Conservation (phyloP, 2,329 filamentous ascomycete genomes). For the Thelonectria olida region DNA sequence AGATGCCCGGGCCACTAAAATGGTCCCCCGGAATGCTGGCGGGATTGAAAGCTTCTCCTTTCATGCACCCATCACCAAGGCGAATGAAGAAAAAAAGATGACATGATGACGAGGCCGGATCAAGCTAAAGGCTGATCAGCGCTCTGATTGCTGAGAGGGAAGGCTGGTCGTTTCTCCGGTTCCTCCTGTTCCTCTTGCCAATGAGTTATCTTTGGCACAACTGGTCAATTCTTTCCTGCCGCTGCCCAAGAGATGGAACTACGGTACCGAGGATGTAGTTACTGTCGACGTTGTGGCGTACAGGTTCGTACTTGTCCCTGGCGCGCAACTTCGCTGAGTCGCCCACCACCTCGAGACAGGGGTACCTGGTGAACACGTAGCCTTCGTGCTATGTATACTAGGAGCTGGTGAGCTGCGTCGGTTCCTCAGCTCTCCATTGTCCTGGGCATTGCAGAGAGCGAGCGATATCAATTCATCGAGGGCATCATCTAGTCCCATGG, state of each 20-base stretch:
- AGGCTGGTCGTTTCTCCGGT: no score
- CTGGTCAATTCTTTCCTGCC: no score
- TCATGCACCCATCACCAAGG: background rate
- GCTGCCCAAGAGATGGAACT: no score
- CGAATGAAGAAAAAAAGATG: no score
- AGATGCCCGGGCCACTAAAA: background rate
- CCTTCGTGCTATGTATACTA: background rate
- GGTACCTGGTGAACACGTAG: conserved; percentile 1
- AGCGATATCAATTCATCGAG: no score
- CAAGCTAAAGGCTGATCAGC: no score
- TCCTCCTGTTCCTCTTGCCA: no score
- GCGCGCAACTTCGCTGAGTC: background rate
- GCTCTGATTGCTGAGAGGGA: no score
- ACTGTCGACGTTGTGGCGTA: background rate
- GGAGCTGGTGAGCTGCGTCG: background rate
- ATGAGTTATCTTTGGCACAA: no score
- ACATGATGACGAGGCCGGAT: no score
- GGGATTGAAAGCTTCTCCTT: no score
- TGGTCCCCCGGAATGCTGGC: background rate
- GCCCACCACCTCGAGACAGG: background rate
- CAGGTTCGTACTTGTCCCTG: background rate
- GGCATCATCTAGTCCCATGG: no score
- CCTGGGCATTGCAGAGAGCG: background rate
- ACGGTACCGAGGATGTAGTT: background rate
- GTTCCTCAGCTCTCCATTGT: background rate